Evolutionary conservation across 2,329 filamentous ascomycete genomes (phyloP).

Genomic region (Escovopsis sp.): DNA sequence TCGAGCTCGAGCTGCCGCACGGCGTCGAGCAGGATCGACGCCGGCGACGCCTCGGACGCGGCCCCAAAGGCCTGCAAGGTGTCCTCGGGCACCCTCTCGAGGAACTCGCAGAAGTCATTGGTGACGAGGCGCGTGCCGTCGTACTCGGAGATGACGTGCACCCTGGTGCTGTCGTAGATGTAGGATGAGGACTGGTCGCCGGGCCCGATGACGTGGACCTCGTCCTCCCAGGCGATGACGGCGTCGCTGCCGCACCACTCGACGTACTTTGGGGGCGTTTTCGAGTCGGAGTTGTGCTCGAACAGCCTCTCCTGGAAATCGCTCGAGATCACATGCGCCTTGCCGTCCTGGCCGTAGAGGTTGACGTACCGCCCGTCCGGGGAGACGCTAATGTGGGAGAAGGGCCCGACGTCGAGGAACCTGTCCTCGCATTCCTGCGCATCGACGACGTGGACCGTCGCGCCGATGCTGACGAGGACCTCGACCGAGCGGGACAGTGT

Average conservation of each 20-base stretch:
- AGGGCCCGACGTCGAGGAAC: constrained; percentile 80
- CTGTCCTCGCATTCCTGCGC: constrained; percentile 83
- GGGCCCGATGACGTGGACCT: constrained; percentile 85
- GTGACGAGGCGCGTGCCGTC: constrained; percentile 87
- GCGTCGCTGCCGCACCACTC: constrained; percentile 96
- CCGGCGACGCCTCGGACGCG: constrained; percentile 75
- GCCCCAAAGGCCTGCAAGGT: constrained; percentile 82
- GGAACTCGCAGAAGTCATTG: constrained; percentile 89
- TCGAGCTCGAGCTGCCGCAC: constrained; percentile 82
- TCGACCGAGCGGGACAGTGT: constrained; percentile 89
- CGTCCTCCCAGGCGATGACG: constrained; percentile 93
- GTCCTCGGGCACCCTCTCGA: constrained; percentile 83
- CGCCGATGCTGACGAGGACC: constrained; percentile 69
- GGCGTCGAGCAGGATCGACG: constrained; percentile 86
- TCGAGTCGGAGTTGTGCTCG: constrained; percentile 79
- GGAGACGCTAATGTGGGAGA: constrained; percentile 79
- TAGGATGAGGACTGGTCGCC: constrained; percentile 62
- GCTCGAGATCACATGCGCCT: constrained; percentile 82
- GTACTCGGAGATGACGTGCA: constrained; percentile 68
- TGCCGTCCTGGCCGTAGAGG: constrained; percentile 73
- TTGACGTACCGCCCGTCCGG: constrained; percentile 82
- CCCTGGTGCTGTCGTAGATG: constrained; percentile 78
- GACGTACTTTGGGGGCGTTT: constrained; percentile 72
- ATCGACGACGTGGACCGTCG: constrained; percentile 78
- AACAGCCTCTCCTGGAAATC: constrained; percentile 88